phyloP scores from a whole-genome alignment of 2,329 filamentous ascomycete species.

The Orbilia brochopaga region DNA sequence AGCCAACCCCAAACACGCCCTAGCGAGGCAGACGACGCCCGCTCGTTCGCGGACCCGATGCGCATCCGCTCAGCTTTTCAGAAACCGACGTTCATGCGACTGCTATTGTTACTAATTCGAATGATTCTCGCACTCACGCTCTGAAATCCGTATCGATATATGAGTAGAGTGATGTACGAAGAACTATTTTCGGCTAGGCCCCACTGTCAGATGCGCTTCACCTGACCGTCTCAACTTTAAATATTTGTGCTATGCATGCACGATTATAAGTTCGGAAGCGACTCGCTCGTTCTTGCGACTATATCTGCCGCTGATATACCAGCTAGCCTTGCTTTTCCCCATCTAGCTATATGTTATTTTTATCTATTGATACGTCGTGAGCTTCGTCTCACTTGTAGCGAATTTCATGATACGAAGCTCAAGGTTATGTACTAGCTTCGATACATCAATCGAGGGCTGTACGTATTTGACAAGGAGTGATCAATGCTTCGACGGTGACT shows the following conservation, averaged over 20 bases:
- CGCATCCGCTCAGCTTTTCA: neutral
- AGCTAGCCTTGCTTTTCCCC: too few species aligned
- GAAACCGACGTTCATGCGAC: neutral
- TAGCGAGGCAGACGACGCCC: neutral
- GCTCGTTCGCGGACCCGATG: neutral
- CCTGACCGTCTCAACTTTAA: constrained; percentile 5
- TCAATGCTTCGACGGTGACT: too few species aligned
- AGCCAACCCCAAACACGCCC: neutral
- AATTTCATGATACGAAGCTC: too few species aligned
- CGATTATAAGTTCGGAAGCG: neutral
- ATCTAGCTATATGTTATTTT: too few species aligned
- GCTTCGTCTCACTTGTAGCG: too few species aligned
- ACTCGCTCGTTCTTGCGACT: too few species aligned
- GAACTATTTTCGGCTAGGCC: neutral
- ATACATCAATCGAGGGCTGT: too few species aligned
- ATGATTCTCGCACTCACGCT: neutral
- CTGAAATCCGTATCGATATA: constrained; percentile 6
- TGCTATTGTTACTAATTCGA: constrained; percentile 1
- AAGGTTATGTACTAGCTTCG: too few species aligned
- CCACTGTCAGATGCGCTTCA: neutral
- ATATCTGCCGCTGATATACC: too few species aligned
- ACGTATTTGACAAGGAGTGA: too few species aligned
- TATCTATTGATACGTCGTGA: too few species aligned
- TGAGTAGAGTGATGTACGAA: neutral
- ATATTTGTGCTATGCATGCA: neutral